Evolutionary conservation across 495 filamentous ascomycete species (phyloP), one percentile per base, ranked within the genome.

Genomic region (Talaromyces thailandensis): DNA sequence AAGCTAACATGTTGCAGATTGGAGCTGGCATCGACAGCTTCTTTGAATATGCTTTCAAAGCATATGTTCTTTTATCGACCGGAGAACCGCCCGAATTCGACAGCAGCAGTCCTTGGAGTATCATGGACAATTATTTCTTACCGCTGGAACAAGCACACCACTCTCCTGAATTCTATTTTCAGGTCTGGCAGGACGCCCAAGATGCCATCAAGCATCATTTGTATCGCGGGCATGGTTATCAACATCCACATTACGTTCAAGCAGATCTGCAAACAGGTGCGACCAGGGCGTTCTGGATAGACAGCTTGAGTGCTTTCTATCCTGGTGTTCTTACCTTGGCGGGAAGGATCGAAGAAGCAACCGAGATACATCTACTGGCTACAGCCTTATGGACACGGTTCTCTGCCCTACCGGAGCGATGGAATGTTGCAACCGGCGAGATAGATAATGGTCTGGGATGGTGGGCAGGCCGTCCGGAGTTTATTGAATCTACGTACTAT

Each of bases 21-120:
- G 94, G 94, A 40, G 94, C 94, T 1, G 95, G 94, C 18, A 88
- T 95, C 65, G 94, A 98, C 72, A 96, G 92, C 75, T 98, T 98
- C 75, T 98, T 93, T 67, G 94, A 98, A 76, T 98, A 98, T 70
- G 94, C 94, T 2, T 82, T 96, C 69, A 98, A 98, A 70, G 89
- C 92, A 2, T 86, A 95, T 65, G 88, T 98, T 64, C 75, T 98
- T 8, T 83, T 97, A 18, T 96, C 93, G 2, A 86, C 89, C 14
- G 76, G 76, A 52, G 69, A 77, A 37, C 72, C 70, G 9, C 68
- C 69, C 8, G 67, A 69, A 7, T 69, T 73, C 43, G 62, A 78
- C 56, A 48, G 58, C 8, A 65, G 64, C 0, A 79, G 72, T 48
- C 75, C 71, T 28, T 79, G 77, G 77, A 66, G 65, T 62, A 57